phyloP scores from a whole-genome alignment of 78 protist species.

The Mantamonas sphyraenae region DNA sequence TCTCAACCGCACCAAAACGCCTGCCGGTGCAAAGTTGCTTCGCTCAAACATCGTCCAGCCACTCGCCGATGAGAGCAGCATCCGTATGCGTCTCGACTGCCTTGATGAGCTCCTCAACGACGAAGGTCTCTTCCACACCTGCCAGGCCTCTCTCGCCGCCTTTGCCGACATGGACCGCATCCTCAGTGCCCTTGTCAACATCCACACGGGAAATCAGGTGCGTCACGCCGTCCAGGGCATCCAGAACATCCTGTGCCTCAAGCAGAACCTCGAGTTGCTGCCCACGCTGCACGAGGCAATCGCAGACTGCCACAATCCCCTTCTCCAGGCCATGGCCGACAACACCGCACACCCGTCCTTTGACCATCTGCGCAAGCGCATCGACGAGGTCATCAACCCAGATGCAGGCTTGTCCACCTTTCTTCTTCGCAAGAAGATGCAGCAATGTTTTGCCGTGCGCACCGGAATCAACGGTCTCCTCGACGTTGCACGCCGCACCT shows the following conservation, averaged over 20 bases:
- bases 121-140: neutral
- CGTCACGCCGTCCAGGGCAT: neutral
- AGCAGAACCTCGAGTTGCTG: neutral
- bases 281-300: neutral
- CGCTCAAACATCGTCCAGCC: neutral
- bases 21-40: neutral
- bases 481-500: slow-evolving; percentile 20
- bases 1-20: neutral
- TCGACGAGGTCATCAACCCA: neutral
- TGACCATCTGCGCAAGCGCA: neutral
- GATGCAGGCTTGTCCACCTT: neutral
- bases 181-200: neutral
- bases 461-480: slow-evolving; percentile 19
- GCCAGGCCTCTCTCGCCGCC: neutral
- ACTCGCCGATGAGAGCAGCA: neutral
- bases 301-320: neutral
- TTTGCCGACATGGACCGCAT: neutral
- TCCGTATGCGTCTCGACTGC: neutral
- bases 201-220: neutral
- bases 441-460: slow-evolving; percentile 21
- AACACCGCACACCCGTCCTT: neutral
- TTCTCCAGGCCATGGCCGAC: neutral
- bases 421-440: neutral
- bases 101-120: neutral
- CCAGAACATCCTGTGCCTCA: neutral